phyloP scores from a whole-genome alignment of 257 asterid species.

The Solanum chilense region DNA sequence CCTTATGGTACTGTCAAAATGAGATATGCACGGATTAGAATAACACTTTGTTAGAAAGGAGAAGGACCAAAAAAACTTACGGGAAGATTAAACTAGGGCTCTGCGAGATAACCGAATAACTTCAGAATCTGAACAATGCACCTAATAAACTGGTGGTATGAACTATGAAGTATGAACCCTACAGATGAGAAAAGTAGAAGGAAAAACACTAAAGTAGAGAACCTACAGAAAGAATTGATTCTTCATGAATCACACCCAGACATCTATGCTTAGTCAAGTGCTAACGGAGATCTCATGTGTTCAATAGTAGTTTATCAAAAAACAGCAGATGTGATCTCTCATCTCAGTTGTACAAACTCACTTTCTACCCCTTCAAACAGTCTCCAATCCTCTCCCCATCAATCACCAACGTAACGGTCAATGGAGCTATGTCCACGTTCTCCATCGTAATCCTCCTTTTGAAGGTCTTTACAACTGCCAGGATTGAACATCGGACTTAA shows the following conservation, averaged over 20 bases:
- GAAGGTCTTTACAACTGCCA: background rate
- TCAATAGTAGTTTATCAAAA: background rate
- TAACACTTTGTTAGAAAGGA: background rate
- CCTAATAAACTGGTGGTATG: background rate
- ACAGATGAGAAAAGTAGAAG: background rate
- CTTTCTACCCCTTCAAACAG: background rate
- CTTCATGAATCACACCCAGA: background rate
- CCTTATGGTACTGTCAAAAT: constrained; percentile 62
- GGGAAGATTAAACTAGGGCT: background rate
- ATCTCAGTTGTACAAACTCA: background rate
- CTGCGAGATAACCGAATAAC: background rate
- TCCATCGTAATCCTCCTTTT: background rate
- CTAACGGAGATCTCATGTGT: background rate
- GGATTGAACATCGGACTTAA: background rate
- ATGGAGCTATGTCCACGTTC: background rate
- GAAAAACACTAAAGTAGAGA: background rate
- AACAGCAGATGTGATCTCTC: background rate
- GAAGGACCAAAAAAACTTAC: background rate
- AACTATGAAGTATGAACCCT: background rate
- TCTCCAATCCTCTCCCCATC: background rate
- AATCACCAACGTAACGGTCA: background rate
- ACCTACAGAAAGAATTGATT: background rate
- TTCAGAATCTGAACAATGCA: background rate
- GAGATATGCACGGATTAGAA: constrained; percentile 12
- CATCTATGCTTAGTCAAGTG: background rate